Base-by-base conservation (phyloP, 495 filamentous ascomycete genomes). In the Podospora australis region DNA sequence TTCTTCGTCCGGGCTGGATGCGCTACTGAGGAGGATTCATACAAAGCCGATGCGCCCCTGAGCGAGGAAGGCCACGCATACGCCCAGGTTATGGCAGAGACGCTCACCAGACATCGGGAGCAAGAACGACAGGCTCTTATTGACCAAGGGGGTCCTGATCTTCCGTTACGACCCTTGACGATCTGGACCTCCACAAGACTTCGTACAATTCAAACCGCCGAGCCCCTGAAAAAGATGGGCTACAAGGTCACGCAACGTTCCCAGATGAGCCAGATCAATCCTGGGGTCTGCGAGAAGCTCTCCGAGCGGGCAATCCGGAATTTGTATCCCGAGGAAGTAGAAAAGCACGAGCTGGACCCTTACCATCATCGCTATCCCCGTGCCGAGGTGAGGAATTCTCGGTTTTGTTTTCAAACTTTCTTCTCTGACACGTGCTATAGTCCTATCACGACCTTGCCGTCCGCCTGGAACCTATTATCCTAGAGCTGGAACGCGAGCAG, bases 401-500 rank as follows among this genome's bases (percentile, higher is more conserved):
- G n/a, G n/a, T 6, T 22, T 11, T 16, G 2, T 34, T 43, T 24
- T 2, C 19, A 22, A n/a, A 34, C 21, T 7, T 8, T 22, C 16
- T 2, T 20, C 3, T 0, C 16, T 22, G 4, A 25, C 13, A 42
- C 32, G 32, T 46, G 42, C n/a, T 17, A 36, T 49, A 90, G 88
- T 97, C 91, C 19, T 99, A 99, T 64, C 92, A 99, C 65, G 92
- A 99, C 62, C 80, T 99, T 30, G 94, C 94, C 20, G 92, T 97
- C 47, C 87, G 94, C 17, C 80, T 97, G n/a, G 94, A 99, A 66
- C 94, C 94, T 7, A 92, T 99, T 51, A 99, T 99, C 64, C 79
- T 99, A 8, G 94, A 99, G 66, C 77, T 99, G 3, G 94, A 99
- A 67, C 85, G 94, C 26, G 92, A 99, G 64, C 87, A 96, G 60